phyloP scores from a whole-genome alignment of 2,329 filamentous ascomycete species.

The Diaporthe sp. region DNA sequence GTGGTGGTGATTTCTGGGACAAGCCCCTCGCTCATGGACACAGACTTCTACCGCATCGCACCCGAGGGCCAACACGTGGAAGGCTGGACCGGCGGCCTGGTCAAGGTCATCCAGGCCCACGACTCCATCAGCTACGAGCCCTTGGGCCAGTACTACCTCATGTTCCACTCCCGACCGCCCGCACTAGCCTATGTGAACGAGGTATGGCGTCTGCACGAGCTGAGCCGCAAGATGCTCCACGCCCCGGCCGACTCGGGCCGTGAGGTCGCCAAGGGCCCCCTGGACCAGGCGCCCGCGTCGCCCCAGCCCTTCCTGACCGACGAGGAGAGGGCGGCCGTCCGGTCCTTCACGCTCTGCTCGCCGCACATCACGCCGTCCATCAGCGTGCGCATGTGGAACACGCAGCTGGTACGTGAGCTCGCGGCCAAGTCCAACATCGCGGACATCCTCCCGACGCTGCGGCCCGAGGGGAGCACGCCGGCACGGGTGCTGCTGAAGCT shows the following conservation, averaged over 20 bases:
- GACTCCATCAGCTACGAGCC: constrained; percentile 74
- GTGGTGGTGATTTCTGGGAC: constrained; percentile 70
- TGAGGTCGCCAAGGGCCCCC: constrained; percentile 57
- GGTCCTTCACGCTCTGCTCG: constrained; percentile 64
- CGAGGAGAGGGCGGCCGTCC: constrained; percentile 54
- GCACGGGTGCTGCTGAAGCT: constrained; percentile 54
- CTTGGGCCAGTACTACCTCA: constrained; percentile 75
- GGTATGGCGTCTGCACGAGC: constrained; percentile 61
- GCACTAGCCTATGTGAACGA: constrained; percentile 73
- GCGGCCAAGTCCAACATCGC: constrained; percentile 41
- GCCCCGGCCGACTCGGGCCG: constrained; percentile 46
- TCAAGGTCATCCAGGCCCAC: constrained; percentile 75
- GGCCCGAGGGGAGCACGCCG: constrained; percentile 42
- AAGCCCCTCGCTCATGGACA: constrained; percentile 71
- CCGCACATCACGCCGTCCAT: constrained; percentile 49
- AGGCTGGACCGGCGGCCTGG: constrained; percentile 75
- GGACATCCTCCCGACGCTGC: constrained; percentile 44
- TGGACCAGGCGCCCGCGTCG: constrained; percentile 53
- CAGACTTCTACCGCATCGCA: constrained; percentile 79
- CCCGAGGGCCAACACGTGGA: constrained; percentile 74
- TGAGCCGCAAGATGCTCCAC: constrained; percentile 47
- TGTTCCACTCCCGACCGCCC: constrained; percentile 73
- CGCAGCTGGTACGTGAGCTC: constrained; percentile 42
- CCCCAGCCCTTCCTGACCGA: constrained; percentile 53
- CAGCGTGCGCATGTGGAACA: constrained; percentile 41